Base-by-base conservation (phyloP, 805 yeast genomes). In the Wickerhamiella brachini region DNA sequence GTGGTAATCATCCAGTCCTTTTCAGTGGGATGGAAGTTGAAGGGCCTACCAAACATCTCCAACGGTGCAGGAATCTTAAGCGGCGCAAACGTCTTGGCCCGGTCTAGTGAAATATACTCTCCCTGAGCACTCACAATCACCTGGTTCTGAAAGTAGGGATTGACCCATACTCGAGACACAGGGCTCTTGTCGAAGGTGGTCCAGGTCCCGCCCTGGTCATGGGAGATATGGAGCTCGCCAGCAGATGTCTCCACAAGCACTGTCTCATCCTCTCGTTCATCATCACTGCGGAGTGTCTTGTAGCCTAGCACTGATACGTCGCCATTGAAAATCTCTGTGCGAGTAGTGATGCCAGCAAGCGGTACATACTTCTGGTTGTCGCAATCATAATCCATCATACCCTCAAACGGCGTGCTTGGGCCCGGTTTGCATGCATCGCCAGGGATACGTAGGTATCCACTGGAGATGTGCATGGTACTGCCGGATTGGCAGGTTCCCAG, bases 391-490 rank as follows among this genome's bases (percentile, higher is more conserved):
- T 22, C 21, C 29, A 23, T 24, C 20, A 22, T 24, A 7, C 46
- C 46, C 20, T 44, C 46, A 15, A 44, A 44, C 34, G 31, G 31
- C 34, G 31, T 17, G 21, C 75, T 73, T 50, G 77, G 65, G 2
- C 97, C 97, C 18, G 86, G 90, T 43, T 69, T 72, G 69, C 97
- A 89, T 0, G 95, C 85, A 9, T 90, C 81, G 53, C 84, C 63
- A 1, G 95, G 90, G 31, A 88, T 76, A 58, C 79, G 80, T 64
- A 96, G 76, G 65, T 90, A 89, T 0, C 97, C 97, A 1, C 97
- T 86, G 10, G 95, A 43, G 2, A 43, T 22, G 41, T 18, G 39
- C 20, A 31, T 43, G n/a, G 18, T 24, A 20, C 41, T 46, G 9
- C 45, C 53, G 1, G 24, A 44, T 15, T n/a, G 26, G 37, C 53